These are phyloP conservation scores for Fomitopsis pulvina DNA, from an alignment of 768 basidiomycete genomes.

Conservation along the genomic window DNA sequence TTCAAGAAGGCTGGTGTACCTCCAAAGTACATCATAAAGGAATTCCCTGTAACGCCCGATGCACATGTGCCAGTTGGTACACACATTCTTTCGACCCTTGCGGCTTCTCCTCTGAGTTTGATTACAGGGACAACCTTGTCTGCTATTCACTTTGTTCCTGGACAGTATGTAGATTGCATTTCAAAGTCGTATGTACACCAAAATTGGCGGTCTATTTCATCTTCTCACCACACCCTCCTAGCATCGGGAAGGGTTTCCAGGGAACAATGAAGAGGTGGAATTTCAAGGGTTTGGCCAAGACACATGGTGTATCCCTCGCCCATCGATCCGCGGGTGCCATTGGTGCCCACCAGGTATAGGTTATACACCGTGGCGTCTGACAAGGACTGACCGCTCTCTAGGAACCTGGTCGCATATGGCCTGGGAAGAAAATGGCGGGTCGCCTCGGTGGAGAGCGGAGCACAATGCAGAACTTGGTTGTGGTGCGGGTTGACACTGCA, in stretches of 20 bases:
- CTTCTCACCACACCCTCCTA: conserved; percentile 23
- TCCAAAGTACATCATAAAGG: conserved; percentile 79
- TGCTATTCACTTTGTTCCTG: conserved; percentile 93
- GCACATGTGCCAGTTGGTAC: conserved; percentile 85
- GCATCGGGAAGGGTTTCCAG: conserved; percentile 95
- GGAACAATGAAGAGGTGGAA: conserved; percentile 97
- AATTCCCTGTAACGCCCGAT: conserved; percentile 85
- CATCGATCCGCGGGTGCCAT: conserved; percentile 92
- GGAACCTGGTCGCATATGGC: conserved; percentile 95
- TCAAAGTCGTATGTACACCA: conserved; percentile 76
- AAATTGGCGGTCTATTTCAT: no score
- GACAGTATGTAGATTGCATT: conserved; percentile 90
- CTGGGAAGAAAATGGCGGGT: conserved; percentile 98
- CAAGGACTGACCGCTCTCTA: conserved; percentile 24
- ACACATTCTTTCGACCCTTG: conserved; percentile 21
- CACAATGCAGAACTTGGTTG: conserved; percentile 84
- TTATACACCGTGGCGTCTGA: not conserved
- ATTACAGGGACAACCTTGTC: conserved; percentile 76
- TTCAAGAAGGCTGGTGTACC: conserved; percentile 77
- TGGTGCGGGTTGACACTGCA: conserved; percentile 79
- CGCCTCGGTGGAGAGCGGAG: conserved; percentile 78
- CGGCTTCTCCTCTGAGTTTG: not conserved
- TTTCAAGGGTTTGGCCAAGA: conserved; percentile 88
- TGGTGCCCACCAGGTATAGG: conserved; percentile 82
- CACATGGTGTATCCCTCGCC: conserved; percentile 94